These are phyloP conservation scores for Phytophthora sansomeana DNA, from an alignment of 352 stramenopile genomes.

Conservation along the genomic window DNA sequence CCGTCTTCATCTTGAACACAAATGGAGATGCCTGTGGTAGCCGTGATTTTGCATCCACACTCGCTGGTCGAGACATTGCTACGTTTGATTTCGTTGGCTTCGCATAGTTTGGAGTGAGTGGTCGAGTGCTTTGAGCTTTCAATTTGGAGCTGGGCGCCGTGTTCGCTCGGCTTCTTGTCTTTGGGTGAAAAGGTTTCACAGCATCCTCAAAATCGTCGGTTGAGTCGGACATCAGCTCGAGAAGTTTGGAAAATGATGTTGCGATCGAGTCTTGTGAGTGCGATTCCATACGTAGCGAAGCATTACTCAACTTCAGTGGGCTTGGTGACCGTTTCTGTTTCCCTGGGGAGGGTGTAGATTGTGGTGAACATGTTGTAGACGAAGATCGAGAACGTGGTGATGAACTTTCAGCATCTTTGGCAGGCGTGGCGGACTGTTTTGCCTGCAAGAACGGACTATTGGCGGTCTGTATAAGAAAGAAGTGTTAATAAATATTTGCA, in stretches of 20 bases:
- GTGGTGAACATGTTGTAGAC: conserved; percentile 10
- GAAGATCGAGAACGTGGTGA: conserved; percentile 14
- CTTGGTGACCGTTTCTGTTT: conserved; percentile 14
- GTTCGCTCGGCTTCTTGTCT: conserved; percentile 19
- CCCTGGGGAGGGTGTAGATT: conserved; percentile 12
- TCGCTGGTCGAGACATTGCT: conserved; percentile 22
- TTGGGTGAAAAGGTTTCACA: conserved; percentile 8
- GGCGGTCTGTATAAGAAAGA: conserved; percentile 15
- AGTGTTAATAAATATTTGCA: not conserved
- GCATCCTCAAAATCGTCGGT: conserved; percentile 7
- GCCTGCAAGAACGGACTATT: conserved; percentile 27
- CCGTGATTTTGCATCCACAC: conserved; percentile 27
- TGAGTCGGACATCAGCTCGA: conserved; percentile 39
- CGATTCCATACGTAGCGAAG: not conserved
- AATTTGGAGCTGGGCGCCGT: conserved; percentile 2
- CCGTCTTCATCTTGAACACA: conserved; percentile 15
- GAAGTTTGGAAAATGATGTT: conserved; percentile 45
- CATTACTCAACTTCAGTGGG: not conserved
- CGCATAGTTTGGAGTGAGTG: conserved; percentile 28
- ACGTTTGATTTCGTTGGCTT: conserved; percentile 26
- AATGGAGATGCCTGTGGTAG: conserved; percentile 5
- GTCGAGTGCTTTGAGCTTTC: not conserved
- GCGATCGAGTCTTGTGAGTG: conserved; percentile 31
- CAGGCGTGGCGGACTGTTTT: conserved; percentile 2
- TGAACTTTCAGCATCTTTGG: not conserved